These are phyloP conservation scores for Chenopodium suecicum DNA, from an alignment of 148 eudicot species.

Conservation along the genomic window DNA sequence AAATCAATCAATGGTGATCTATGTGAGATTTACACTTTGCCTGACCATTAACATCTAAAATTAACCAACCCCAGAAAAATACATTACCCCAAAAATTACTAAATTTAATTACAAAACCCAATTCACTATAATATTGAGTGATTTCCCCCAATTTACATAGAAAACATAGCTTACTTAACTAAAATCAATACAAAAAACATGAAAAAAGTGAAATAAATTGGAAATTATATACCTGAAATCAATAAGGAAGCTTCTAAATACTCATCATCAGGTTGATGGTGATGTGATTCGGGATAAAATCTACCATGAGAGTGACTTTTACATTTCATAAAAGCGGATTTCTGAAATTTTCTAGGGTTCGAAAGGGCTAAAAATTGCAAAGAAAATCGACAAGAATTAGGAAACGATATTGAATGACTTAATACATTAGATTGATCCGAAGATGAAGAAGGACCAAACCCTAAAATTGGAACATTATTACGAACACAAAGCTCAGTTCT, in stretches of 20 bases:
- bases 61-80: neutral
- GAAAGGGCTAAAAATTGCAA: neutral
- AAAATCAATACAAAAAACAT: neutral
- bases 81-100: neutral
- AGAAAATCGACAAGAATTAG: slow-evolving; percentile 6
- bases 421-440: neutral
- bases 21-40: neutral
- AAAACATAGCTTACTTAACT: neutral
- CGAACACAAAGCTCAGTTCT: slow-evolving; percentile 15
- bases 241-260: slow-evolving; percentile 60
- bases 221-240: slow-evolving; percentile 42
- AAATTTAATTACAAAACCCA: neutral
- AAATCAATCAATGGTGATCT: neutral
- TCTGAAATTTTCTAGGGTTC: neutral
- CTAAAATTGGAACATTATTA: neutral
- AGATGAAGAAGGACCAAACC: neutral
- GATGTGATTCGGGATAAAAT: slow-evolving; percentile 26
- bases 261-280: slow-evolving; percentile 38
- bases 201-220: too few relatives aligned
- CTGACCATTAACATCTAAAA: neutral
- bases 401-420: neutral
- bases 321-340: slow-evolving; percentile 22
- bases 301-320: slow-evolving; percentile 33
- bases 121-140: neutral
- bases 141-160: neutral